phyloP scores from a whole-genome alignment of 306 rosid species.

The Cucurbita maxima region DNA sequence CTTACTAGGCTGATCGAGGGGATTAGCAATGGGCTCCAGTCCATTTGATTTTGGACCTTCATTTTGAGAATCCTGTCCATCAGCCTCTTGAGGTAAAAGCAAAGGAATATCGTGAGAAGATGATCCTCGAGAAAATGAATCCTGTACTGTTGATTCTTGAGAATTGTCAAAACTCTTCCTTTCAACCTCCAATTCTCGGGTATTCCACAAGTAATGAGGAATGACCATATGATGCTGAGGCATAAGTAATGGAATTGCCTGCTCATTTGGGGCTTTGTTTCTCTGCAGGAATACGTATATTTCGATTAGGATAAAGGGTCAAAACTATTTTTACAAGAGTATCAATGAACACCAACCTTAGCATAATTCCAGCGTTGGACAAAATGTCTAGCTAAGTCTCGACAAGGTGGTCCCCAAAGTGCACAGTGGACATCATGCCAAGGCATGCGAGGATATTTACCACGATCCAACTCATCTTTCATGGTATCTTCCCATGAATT shows the following conservation, averaged over 20 bases:
- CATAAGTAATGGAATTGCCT: conserved; percentile 90
- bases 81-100: conserved; percentile 65
- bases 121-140: conserved; percentile 50
- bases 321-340: conserved; percentile 5
- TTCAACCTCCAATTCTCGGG: conserved; percentile 37
- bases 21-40: conserved; percentile 5
- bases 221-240: conserved; percentile 99
- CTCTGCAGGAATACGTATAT: conserved; percentile 34
- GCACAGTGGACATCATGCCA: conserved; percentile 99
- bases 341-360: conserved; percentile 37
- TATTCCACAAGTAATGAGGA: conserved; percentile 86
- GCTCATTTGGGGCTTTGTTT: conserved; percentile 90
- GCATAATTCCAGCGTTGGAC: conserved; percentile 99
- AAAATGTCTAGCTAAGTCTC: conserved; percentile 94
- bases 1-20: conserved; percentile 19
- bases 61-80: conserved; percentile 23
- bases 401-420: conserved; percentile 98
- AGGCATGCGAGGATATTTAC: conserved; percentile 92
- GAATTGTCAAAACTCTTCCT: conserved; percentile 14
- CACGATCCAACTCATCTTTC: conserved; percentile 91
- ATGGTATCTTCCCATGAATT: conserved; percentile 97
- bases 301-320: conserved; percentile 13
- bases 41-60: conserved; percentile 24
- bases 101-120: conserved; percentile 75
- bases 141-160: conserved; percentile 31